Evolutionary conservation across 2,329 filamentous ascomycete genomes (phyloP).

Genomic region (Aspergillus ruber): DNA sequence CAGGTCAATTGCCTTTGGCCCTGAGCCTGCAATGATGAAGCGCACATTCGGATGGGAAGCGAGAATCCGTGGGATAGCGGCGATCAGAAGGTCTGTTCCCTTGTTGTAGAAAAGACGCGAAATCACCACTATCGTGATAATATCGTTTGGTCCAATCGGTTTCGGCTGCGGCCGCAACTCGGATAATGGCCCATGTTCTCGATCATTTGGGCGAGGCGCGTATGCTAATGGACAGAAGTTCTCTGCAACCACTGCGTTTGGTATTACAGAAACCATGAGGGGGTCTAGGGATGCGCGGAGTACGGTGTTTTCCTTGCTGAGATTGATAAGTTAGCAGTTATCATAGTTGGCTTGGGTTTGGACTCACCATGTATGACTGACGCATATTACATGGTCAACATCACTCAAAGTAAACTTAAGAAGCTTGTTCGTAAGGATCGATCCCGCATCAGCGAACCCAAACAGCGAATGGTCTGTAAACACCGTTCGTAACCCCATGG

Average conservation of each 20-base stretch:
- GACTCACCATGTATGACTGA: slow-evolving; percentile 88
- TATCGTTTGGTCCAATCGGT: slow-evolving; percentile 72
- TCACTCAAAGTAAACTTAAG: slow-evolving; percentile 94
- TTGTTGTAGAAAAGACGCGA: slow-evolving; percentile 98
- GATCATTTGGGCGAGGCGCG: slow-evolving; percentile 33
- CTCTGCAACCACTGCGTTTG: slow-evolving; percentile 93
- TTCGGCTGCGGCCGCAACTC: slow-evolving; percentile 52
- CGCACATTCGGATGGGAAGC: slow-evolving; percentile 85
- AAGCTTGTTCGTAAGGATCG: slow-evolving; percentile 93
- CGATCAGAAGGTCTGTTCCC: slow-evolving; percentile 92
- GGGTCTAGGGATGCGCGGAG: slow-evolving; percentile 90
- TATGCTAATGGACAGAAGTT: slow-evolving; percentile 74
- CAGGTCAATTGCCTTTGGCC: slow-evolving; percentile 92
- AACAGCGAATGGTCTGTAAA: slow-evolving; percentile 98
- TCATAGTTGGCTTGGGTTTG: background rate
- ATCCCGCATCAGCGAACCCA: slow-evolving; percentile 91
- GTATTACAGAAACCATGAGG: slow-evolving; percentile 94
- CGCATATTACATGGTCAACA: slow-evolving; percentile 96
- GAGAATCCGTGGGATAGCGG: slow-evolving; percentile 86
- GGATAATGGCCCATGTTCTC: slow-evolving; percentile 14
- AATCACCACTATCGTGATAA: slow-evolving; percentile 93
- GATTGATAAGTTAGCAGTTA: slow-evolving; percentile 6
- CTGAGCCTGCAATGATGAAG: slow-evolving; percentile 93
- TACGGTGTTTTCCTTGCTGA: slow-evolving; percentile 94
- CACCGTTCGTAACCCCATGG: slow-evolving; percentile 91